Conservation (phyloP, 805 yeast genomes). For the Candida xiaguanensis region DNA sequence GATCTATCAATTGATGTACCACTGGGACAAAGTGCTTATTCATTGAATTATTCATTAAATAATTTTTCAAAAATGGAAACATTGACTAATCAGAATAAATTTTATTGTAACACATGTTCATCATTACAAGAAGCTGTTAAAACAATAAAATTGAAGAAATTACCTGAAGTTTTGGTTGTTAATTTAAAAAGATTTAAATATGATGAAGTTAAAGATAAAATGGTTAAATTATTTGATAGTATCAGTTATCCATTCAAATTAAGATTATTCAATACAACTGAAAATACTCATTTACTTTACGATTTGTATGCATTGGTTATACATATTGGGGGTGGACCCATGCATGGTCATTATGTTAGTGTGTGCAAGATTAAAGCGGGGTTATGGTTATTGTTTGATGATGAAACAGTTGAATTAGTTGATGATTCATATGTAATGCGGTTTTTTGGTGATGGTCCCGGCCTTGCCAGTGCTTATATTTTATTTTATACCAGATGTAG, state of each 20-base stretch:
- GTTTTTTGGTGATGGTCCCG: constrained; percentile 85
- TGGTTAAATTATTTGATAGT: constrained; percentile 82
- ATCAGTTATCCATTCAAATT: constrained; percentile 76
- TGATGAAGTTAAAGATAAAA: constrained; percentile 73
- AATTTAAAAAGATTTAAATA: constrained; percentile 92
- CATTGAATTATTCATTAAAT: constrained; percentile 71
- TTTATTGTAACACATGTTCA: constrained; percentile 86
- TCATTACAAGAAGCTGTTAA: constrained; percentile 93
- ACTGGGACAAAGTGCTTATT: constrained; percentile 51
- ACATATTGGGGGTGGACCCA: constrained; percentile 96
- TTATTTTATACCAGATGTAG: constrained; percentile 60
- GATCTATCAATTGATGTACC: constrained; percentile 86
- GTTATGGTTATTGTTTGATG: constrained; percentile 94
- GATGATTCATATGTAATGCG: constrained; percentile 78
- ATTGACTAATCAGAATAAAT: constrained; percentile 82
- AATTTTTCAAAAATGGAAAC: constrained; percentile 85
- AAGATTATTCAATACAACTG: constrained; percentile 64
- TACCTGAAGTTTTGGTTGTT: constrained; percentile 76
- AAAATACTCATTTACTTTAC: constrained; percentile 48
- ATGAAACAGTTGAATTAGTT: constrained; percentile 88
- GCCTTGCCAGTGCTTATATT: constrained; percentile 88
- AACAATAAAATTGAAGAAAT: constrained; percentile 69
- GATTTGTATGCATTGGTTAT: constrained; percentile 85
- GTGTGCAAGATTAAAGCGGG: constrained; percentile 71
- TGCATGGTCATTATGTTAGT: constrained; percentile 94